A percentile compares a stretch with the other conserved stretches of the same genome.
Evolutionary conservation across 805 yeast genomes (phyloP).

Genomic region (Lipomyces orientalis): DNA sequence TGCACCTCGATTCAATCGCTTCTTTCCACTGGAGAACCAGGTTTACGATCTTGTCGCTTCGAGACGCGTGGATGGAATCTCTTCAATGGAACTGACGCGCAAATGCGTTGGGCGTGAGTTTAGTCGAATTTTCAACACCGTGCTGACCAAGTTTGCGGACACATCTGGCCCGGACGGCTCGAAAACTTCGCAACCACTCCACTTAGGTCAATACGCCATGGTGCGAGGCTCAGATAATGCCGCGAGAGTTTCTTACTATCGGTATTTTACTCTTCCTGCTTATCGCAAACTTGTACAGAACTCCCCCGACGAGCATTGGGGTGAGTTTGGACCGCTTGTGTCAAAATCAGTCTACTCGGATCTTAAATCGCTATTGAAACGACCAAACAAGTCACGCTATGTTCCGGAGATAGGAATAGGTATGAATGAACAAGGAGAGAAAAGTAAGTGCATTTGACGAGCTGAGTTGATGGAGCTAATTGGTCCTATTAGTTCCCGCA

Average conservation of each 20-base stretch:
- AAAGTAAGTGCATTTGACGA: neutral
- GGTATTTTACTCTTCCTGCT: slow-evolving; percentile 60
- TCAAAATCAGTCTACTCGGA: slow-evolving; percentile 1
- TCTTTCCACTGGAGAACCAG: slow-evolving; percentile 71
- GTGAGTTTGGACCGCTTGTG: slow-evolving; percentile 38
- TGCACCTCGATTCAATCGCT: slow-evolving; percentile 51
- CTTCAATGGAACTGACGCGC: slow-evolving; percentile 61
- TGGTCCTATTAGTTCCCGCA: slow-evolving; percentile 5
- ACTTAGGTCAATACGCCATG: slow-evolving; percentile 49
- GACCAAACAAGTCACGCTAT: slow-evolving; percentile 6
- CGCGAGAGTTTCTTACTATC: slow-evolving; percentile 74
- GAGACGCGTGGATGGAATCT: slow-evolving; percentile 57
- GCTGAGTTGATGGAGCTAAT: neutral
- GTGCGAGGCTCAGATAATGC: slow-evolving; percentile 71
- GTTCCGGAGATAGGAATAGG: slow-evolving; percentile 2
- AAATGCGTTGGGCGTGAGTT: slow-evolving; percentile 61
- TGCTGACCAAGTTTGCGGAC: slow-evolving; percentile 57
- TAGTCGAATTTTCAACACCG: slow-evolving; percentile 57
- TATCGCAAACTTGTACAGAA: slow-evolving; percentile 47
- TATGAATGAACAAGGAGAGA: slow-evolving; percentile 5
- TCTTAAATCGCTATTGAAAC: neutral
- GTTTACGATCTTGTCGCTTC: slow-evolving; percentile 56
- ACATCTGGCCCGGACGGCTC: slow-evolving; percentile 42
- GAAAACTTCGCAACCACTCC: slow-evolving; percentile 42
- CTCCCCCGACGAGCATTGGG: slow-evolving; percentile 42